Evolutionary conservation across 805 yeast genomes (phyloP).

Genomic region (Cyberlindnera misumaiensis): DNA sequence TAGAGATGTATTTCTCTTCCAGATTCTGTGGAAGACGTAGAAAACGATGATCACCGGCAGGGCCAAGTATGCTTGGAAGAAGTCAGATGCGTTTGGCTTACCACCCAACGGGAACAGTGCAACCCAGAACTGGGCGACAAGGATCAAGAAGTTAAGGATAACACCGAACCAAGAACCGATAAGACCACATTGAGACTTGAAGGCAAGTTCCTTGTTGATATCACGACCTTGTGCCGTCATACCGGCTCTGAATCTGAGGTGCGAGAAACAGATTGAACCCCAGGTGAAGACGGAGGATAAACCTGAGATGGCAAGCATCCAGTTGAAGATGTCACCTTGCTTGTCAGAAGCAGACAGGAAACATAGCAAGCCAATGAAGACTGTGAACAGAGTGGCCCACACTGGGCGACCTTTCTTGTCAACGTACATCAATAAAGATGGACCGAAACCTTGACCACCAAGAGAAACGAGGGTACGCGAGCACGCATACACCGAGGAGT

Average conservation of each 20-base stretch:
- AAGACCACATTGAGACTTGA: conserved; percentile 62
- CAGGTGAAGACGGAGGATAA: conserved; percentile 73
- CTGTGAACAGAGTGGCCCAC: conserved; percentile 36
- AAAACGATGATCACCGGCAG: conserved; percentile 33
- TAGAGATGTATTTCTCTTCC: conserved; percentile 34
- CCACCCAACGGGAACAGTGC: conserved; percentile 37
- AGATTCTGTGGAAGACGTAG: conserved; percentile 36
- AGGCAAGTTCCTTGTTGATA: conserved; percentile 58
- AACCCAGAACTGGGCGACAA: conserved; percentile 76
- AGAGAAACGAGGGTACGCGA: conserved; percentile 49
- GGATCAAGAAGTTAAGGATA: conserved; percentile 48
- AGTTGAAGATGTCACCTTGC: conserved; percentile 54
- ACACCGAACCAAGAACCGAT: conserved; percentile 62
- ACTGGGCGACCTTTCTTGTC: conserved; percentile 50
- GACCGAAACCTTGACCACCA: conserved; percentile 46
- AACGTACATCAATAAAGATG: conserved; percentile 38
- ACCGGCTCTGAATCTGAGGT: conserved; percentile 60
- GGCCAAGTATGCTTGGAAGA: conserved; percentile 36
- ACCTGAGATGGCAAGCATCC: conserved; percentile 73
- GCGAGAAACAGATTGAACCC: conserved; percentile 67
- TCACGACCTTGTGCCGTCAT: conserved; percentile 54
- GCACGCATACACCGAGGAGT: conserved; percentile 48
- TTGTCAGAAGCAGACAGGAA: conserved; percentile 56
- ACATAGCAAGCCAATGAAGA: conserved; percentile 47
- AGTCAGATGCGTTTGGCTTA: conserved; percentile 23